These are phyloP conservation scores for Paspalum notatum DNA, from an alignment of 176 grass and related monocot genomes.

Conservation along the genomic window DNA sequence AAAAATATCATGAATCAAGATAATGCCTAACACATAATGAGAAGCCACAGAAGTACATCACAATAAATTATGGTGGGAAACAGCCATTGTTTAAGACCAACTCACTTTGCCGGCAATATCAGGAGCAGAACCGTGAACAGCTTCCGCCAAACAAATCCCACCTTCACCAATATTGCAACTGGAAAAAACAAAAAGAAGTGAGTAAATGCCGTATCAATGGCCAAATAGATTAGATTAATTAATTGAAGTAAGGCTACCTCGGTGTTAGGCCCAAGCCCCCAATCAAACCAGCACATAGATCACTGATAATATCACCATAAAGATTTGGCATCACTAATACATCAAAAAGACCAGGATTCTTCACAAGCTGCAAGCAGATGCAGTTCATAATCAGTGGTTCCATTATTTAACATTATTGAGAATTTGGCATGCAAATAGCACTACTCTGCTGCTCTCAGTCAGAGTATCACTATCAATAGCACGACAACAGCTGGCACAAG, in stretches of 20 bases:
- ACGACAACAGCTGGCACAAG: neutral
- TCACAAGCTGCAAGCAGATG: conserved; percentile 70
- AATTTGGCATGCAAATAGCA: neutral
- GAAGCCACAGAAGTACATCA: neutral
- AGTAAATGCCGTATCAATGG: neutral
- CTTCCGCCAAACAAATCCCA: conserved; percentile 95
- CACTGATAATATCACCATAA: conserved; percentile 98
- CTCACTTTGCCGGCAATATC: conserved; percentile 95
- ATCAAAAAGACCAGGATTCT: conserved; percentile 91
- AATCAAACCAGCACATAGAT: conserved; percentile 94
- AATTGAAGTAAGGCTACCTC: conserved; percentile 61
- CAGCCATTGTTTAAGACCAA: neutral
- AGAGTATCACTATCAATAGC: neutral
- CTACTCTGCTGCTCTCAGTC: neutral
- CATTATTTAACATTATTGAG: neutral
- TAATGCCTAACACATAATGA: conserved; percentile 5
- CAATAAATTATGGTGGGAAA: neutral
- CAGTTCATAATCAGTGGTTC: conserved; percentile 27
- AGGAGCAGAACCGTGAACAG: conserved; percentile 97
- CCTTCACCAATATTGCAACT: conserved; percentile 99
- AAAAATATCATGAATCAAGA: conserved; percentile 5
- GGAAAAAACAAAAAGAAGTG: conserved; percentile 20
- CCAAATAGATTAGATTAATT: conserved; percentile 15
- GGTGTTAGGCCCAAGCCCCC: conserved; percentile 94
- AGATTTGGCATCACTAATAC: conserved; percentile 98